Base-by-base conservation (phyloP, 2,329 filamentous ascomycete species). In the Aspergillus tamarii region DNA sequence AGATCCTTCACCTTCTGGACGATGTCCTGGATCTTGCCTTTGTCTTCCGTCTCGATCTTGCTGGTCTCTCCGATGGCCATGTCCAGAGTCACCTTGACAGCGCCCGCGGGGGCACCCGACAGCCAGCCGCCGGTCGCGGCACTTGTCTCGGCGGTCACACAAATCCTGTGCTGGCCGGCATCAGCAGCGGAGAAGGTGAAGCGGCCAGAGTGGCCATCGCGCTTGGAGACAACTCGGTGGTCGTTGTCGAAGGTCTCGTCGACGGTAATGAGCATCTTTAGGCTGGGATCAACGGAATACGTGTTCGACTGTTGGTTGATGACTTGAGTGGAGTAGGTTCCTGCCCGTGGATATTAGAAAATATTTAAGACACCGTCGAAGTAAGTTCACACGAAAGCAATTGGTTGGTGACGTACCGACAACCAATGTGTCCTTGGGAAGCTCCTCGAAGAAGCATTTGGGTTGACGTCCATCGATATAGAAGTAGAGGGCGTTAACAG, bases 361-460 rank as follows among this genome's bases (percentile, higher is more conserved):
- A 30, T 19, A 48, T 41, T 7, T 16, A 56, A 16, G 10, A 52
- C 32, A 48, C 30, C 28, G 16, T 21, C 34, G 14, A 30, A 16
- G 7, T 30, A 4, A 53, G 11, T 16, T 19, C 3, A n/a, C 23
- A 23, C 5, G 10, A 45, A 26, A 30, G 48, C 14, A 50, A 54
- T 54, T 19, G 36, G 19, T 32, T 39, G 32, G 59, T 61, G 46
- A 71, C 87, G 66, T 84, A 90, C 88, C 95, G 64, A 97, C 94
- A 61, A 99, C 94, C 63, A 99, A 84, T 16, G 95, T 98, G 80
- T 97, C 94, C 84, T 98, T 97, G 69, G 95, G 94, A 64, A 99
- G 87, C 81, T 98, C 94, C 83, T 99, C 95, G 82, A 91, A 96
- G 88, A 99, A 99, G 83, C 95, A 99, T 83, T 96, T 97, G 70